These are phyloP conservation scores for Trichosporon sp. DNA, from an alignment of 1,284 basidiomycete genomes.

Conservation along the genomic window DNA sequence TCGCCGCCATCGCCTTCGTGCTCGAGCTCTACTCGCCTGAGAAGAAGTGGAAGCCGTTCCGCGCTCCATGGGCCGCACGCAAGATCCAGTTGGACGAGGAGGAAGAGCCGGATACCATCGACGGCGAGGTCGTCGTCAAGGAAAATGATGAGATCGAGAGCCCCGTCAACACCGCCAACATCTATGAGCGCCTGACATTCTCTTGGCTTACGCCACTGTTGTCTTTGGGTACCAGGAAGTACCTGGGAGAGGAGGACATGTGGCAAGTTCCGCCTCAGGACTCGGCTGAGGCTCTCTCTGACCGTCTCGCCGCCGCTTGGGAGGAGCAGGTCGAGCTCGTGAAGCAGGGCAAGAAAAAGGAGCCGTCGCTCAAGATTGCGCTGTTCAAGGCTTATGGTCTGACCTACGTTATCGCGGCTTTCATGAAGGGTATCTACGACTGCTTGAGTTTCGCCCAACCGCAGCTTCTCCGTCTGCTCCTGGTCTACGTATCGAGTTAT, in stretches of 20 bases:
- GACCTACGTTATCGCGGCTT: slow-evolving; percentile 64
- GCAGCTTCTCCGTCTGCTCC: slow-evolving; percentile 72
- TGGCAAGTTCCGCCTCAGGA: slow-evolving; percentile 63
- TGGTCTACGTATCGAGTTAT: slow-evolving; percentile 75
- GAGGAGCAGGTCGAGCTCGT: slow-evolving; percentile 35
- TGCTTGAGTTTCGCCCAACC: slow-evolving; percentile 78
- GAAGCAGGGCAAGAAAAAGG: slow-evolving; percentile 55
- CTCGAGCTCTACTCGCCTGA: slow-evolving; percentile 72
- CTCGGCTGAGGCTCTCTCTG: slow-evolving; percentile 65
- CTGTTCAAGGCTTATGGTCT: slow-evolving; percentile 71
- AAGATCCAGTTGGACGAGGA: slow-evolving; percentile 40
- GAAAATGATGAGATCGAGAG: slow-evolving; percentile 58
- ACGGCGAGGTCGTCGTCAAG: slow-evolving; percentile 20
- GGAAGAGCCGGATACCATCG: slow-evolving; percentile 38
- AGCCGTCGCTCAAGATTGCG: slow-evolving; percentile 66
- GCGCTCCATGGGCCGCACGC: slow-evolving; percentile 20
- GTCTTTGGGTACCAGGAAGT: slow-evolving; percentile 44
- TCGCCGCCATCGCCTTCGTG: slow-evolving; percentile 58
- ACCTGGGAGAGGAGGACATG: slow-evolving; percentile 71
- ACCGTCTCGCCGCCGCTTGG: slow-evolving; percentile 56
- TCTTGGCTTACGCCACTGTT: slow-evolving; percentile 42
- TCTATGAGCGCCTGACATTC: slow-evolving; percentile 55
- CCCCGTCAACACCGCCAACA: slow-evolving; percentile 73
- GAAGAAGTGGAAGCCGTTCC: slow-evolving; percentile 31
- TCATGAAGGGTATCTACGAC: slow-evolving; percentile 73